Conservation (phyloP, 768 basidiomycete genomes). For the Harrya chromipes region DNA sequence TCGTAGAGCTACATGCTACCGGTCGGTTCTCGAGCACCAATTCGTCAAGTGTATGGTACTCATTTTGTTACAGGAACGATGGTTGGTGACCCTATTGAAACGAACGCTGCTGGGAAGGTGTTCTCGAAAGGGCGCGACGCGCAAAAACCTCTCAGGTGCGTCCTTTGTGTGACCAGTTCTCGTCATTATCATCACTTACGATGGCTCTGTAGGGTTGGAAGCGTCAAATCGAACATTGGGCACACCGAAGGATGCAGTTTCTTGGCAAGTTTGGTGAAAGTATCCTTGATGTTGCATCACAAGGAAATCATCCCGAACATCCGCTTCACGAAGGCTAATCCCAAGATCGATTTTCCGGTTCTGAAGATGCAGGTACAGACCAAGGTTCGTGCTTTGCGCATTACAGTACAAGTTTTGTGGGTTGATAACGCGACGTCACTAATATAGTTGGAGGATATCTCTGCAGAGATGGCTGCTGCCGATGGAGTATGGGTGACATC, state of each 20-base stretch:
- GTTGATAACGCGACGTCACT: neutral
- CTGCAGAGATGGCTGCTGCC: constrained; percentile 26
- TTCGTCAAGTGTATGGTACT: neutral
- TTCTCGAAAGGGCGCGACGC: constrained; percentile 25
- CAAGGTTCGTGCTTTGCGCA: constrained; percentile 7
- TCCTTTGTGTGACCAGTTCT: neutral
- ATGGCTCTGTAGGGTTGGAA: constrained; percentile 20
- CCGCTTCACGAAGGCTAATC: constrained; percentile 26
- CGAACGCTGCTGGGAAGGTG: constrained; percentile 43
- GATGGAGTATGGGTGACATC: constrained; percentile 32
- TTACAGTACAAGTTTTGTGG: neutral
- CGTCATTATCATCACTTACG: neutral
- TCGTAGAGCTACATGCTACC: constrained; percentile 50
- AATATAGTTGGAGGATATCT: constrained; percentile 23
- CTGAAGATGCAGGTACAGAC: constrained; percentile 28
- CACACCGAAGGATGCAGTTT: constrained; percentile 32
- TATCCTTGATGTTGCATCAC: constrained; percentile 31
- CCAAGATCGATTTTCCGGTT: constrained; percentile 24
- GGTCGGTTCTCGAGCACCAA: constrained; percentile 17
- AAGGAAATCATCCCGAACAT: constrained; percentile 30
- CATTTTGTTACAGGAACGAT: constrained; percentile 31
- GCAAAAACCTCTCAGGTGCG: constrained; percentile 19
- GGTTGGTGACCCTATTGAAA: constrained; percentile 49
- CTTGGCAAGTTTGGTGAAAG: constrained; percentile 34
- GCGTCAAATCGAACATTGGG: constrained; percentile 26